phyloP scores from a whole-genome alignment of 2,329 filamentous ascomycete species.

The Metarhizium rileyi region DNA sequence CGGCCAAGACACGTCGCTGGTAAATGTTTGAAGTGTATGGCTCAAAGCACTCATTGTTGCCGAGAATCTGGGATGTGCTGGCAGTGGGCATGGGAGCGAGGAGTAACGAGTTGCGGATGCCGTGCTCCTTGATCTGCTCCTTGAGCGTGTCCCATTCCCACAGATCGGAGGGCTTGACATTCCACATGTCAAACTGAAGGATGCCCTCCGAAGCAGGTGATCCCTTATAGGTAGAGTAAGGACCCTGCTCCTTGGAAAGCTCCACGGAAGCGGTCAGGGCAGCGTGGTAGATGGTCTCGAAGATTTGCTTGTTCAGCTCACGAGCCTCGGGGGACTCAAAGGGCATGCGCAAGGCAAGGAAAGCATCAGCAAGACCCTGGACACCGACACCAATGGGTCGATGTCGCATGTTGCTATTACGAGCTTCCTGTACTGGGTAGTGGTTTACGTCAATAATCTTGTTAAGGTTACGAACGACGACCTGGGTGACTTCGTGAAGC shows the following conservation, averaged over 20 bases:
- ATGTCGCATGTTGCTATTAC: conserved; percentile 95
- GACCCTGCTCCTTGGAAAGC: conserved; percentile 70
- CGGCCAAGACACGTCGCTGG: conserved; percentile 92
- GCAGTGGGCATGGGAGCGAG: conserved; percentile 97
- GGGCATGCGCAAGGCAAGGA: conserved; percentile 90
- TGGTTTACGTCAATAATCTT: conserved; percentile 98
- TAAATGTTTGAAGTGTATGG: conserved; percentile 99
- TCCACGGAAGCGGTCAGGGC: conserved; percentile 83
- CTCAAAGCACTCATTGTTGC: conserved; percentile 99
- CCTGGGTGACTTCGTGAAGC: conserved; percentile 86
- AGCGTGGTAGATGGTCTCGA: conserved; percentile 98
- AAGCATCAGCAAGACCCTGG: conserved; percentile 93
- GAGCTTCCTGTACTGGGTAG: conserved; percentile 91
- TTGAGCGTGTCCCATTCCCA: conserved; percentile 95
- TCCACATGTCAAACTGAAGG: conserved; percentile 98
- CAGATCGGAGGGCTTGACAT: conserved; percentile 81
- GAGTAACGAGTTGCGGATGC: conserved; percentile 89
- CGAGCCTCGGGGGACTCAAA: conserved; percentile 94
- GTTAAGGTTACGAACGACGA: conserved; percentile 92
- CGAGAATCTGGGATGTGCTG: conserved; percentile 92
- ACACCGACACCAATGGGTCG: conserved; percentile 94
- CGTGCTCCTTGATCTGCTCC: conserved; percentile 82
- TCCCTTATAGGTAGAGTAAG: conserved; percentile 86
- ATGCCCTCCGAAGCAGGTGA: conserved; percentile 91
- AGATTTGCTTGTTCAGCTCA: conserved; percentile 94